These are phyloP conservation scores for Kwoniella mangroviensis DNA, from an alignment of 768 basidiomycete genomes.

Conservation along the genomic window DNA sequence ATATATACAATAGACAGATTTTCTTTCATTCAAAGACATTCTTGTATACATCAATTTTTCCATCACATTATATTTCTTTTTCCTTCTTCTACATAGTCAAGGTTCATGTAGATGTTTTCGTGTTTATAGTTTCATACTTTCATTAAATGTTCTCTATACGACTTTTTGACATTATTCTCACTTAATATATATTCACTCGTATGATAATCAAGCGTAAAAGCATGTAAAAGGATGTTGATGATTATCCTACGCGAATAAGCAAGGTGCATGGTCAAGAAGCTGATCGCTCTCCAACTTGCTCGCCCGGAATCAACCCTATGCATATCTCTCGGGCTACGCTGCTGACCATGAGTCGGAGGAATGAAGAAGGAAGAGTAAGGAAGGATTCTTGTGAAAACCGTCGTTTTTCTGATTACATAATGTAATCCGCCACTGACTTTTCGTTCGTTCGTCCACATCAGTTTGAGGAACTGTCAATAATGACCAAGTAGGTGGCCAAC, in stretches of 20 bases:
- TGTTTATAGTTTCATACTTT: no score
- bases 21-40: neutral
- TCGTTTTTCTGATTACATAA: conserved; percentile 4
- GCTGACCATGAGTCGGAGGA: no score
- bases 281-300: no score
- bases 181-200: neutral
- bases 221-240: neutral
- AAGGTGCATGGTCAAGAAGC: no score
- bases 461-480: neutral
- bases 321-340: no score
- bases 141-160: neutral
- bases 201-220: neutral
- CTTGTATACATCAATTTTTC: neutral
- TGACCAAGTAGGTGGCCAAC: neutral
- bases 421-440: conserved; percentile 3
- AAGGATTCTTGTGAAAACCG: no score
- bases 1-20: neutral
- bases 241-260: no score
- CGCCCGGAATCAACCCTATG: no score
- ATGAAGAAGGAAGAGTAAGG: no score
- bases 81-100: no score
- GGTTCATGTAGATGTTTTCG: no score
- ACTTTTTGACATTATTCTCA: neutral
- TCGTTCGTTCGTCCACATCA: neutral
- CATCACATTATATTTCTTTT: no score